Percentiles rank a stretch among this genome's conserved stretches.
Evolutionary conservation across 768 basidiomycete genomes (phyloP).

Genomic region (Kwoniella bestiolae): DNA sequence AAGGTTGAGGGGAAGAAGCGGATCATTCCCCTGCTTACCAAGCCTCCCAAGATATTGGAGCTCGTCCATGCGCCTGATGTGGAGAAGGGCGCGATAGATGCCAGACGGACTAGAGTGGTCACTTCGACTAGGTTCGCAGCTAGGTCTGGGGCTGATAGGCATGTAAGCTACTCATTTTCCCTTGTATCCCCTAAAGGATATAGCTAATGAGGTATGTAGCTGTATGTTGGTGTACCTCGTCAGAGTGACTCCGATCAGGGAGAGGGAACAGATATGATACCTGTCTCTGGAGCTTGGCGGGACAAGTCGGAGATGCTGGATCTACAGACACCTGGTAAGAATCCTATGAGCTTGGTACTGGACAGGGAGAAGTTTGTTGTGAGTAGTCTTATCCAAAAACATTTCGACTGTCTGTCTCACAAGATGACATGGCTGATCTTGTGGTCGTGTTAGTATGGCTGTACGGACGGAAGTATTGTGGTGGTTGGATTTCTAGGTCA

Average conservation of each 20-base stretch:
- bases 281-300: conserved; percentile 75
- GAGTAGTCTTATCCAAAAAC: conserved; percentile 11
- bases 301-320: conserved; percentile 62
- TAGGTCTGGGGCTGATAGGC: conserved; percentile 75
- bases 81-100: conserved; percentile 85
- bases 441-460: conserved; percentile 26
- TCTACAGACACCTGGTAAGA: conserved; percentile 84
- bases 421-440: too few species aligned
- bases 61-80: conserved; percentile 86
- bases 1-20: conserved; percentile 3
- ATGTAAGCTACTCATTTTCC: conserved; percentile 62
- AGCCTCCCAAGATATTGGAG: conserved; percentile 80
- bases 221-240: conserved; percentile 38
- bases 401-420: background rate
- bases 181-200: conserved; percentile 1
- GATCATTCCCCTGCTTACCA: conserved; percentile 62
- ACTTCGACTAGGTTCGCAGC: conserved; percentile 88
- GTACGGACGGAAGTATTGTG: conserved; percentile 24
- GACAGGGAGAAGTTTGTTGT: conserved; percentile 90
- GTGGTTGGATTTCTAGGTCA: conserved; percentile 11
- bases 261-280: conserved; percentile 61
- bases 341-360: conserved; percentile 91
- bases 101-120: conserved; percentile 78
- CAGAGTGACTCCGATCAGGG: conserved; percentile 35
- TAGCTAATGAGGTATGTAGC: conserved; percentile 5